Conservation (phyloP, 176 grass and related monocot species). For the Ensete ventricosum region DNA sequence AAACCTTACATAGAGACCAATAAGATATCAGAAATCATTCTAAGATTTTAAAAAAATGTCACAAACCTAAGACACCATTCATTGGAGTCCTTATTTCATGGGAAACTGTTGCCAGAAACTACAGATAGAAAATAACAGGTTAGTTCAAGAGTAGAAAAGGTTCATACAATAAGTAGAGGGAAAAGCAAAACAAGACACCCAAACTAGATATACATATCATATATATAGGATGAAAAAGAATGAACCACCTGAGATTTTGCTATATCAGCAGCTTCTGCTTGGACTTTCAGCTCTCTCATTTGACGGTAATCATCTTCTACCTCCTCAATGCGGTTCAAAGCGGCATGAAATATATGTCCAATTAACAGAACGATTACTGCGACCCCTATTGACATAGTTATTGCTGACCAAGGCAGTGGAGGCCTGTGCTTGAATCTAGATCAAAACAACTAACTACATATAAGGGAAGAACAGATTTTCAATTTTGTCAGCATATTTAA, state of each 20-base stretch:
- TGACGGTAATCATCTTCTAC: conserved; percentile 30
- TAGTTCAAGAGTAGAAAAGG: background rate
- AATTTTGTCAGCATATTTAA: background rate
- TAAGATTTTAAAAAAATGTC: background rate
- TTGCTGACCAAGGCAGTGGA: conserved; percentile 51
- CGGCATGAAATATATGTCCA: conserved; percentile 60
- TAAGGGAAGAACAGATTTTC: background rate
- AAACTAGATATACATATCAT: background rate
- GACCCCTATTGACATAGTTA: conserved; percentile 36
- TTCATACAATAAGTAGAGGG: background rate
- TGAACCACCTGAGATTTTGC: conserved; percentile 21
- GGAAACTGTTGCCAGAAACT: conserved; percentile 22
- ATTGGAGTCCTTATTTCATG: conserved; percentile 18
- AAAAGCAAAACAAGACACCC: background rate
- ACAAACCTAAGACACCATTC: conserved; percentile 20
- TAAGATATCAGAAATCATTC: background rate
- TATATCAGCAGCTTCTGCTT: conserved; percentile 20
- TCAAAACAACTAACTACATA: background rate
- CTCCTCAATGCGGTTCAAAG: conserved; percentile 52
- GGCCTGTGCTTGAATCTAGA: conserved; percentile 50
- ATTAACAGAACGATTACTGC: conserved; percentile 57
- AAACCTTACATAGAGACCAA: background rate
- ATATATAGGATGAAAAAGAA: background rate
- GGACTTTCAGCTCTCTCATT: conserved; percentile 11
- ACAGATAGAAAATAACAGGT: background rate